Evolutionary conservation across 108 stramenopile genomes (phyloP), one percentile per base, ranked within the genome.

Genomic region (Aurantiochytrium sp.): DNA sequence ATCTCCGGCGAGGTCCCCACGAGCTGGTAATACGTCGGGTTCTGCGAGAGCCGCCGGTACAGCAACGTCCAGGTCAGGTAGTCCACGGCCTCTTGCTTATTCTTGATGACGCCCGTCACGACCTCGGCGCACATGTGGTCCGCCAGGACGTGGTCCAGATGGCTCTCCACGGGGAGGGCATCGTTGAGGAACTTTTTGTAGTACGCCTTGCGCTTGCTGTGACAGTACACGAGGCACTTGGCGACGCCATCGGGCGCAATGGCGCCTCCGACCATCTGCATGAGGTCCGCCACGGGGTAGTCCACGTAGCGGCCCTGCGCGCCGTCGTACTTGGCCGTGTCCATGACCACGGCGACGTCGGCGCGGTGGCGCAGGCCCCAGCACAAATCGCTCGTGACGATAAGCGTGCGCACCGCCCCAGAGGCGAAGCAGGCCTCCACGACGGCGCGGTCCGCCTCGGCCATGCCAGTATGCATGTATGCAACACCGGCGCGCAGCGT

Each of bases 21-120:
- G 54, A 98, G 91, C 68, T 96, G 94, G 94, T 99, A 99, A 92
- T 98, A 99, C 54, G 97, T 99, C n/a, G 99, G 99, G 91, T 99
- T 99, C 89, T 98, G 95, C 4, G 94, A 89, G 32, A 99, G 93
- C 19, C 99, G 95, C n/a, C 99, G 94, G 89, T 98, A 99, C 86
- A 97, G 90, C 68, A 98, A 95, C 3, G 98, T 97, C 99, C 99
- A 99, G 21, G 99, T 99, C 41, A 99, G 89, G 89, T 97, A 98
- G 90, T 99, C 98, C 68, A 99, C 96, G 8, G 97, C 97, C 55
- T 99, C 98, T 88, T 98, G 97, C 95, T 98, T 98, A 86, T 92
- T 94, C 68, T 94, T 94, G 39, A 99, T 95, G 3, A 96, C 98
- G 89, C 96, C 95, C 4, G 97, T 95, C 31, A 98, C 97, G 86